phyloP scores from a whole-genome alignment of 148 eudicot species.

The Camellia japonica region DNA sequence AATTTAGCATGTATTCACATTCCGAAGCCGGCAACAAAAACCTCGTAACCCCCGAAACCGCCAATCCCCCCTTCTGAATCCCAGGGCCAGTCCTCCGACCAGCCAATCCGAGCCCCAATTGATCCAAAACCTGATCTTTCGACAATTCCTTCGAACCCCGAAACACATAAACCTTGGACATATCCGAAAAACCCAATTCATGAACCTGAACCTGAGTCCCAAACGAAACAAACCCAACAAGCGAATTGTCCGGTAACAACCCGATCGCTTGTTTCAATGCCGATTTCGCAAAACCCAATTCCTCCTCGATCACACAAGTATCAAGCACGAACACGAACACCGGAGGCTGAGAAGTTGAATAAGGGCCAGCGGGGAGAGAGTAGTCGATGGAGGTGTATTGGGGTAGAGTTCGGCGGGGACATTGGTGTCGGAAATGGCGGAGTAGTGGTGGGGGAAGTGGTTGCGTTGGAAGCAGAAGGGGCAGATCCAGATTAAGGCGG shows the following conservation, averaged over 20 bases:
- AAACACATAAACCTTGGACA: constrained; percentile 84
- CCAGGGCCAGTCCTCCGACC: constrained; percentile 39
- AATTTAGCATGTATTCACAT: constrained; percentile 71
- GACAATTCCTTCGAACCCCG: constrained; percentile 69
- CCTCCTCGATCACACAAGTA: constrained; percentile 90
- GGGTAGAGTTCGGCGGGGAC: constrained; percentile 81
- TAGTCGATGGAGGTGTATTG: constrained; percentile 66
- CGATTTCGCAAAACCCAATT: constrained; percentile 71
- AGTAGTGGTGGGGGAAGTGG: constrained; percentile 74
- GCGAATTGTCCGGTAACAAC: constrained; percentile 62
- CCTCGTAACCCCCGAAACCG: constrained; percentile 45
- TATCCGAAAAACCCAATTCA: constrained; percentile 76
- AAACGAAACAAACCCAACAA: constrained; percentile 76
- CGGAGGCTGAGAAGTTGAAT: constrained; percentile 18
- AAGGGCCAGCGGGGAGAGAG: constrained; percentile 10
- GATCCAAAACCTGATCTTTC: constrained; percentile 92
- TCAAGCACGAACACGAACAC: constrained; percentile 73
- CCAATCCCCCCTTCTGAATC: constrained; percentile 31
- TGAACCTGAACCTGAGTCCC: constrained; percentile 99
- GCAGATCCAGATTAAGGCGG: constrained; percentile 89
- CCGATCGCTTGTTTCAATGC: constrained; percentile 67
- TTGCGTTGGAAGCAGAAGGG: constrained; percentile 84
- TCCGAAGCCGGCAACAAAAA: constrained; percentile 91
- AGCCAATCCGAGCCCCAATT: constrained; percentile 60
- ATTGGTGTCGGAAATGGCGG: constrained; percentile 60